These are phyloP conservation scores for Zymoseptoria crescenta DNA, from an alignment of 2,329 filamentous ascomycete species.

Conservation along the genomic window DNA sequence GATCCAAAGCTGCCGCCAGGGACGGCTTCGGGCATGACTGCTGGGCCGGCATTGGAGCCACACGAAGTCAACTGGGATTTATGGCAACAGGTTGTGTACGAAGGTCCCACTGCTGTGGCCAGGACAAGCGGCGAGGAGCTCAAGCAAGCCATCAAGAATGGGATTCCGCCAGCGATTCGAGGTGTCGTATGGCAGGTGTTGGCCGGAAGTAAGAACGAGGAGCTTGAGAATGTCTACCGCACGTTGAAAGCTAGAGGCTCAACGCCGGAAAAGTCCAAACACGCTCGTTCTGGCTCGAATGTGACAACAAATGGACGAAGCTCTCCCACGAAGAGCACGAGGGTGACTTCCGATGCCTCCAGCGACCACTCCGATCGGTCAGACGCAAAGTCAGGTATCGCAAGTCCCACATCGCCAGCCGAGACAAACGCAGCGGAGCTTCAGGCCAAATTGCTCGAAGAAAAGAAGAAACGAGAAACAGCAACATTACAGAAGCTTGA, in stretches of 20 bases:
- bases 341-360: constrained; percentile 68
- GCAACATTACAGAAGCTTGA: constrained; percentile 72
- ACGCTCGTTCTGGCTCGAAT: constrained; percentile 17
- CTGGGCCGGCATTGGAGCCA: constrained; percentile 64
- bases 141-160: constrained; percentile 81
- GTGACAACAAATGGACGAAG: constrained; percentile 45
- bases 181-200: constrained; percentile 99
- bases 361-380: constrained; percentile 76
- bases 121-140: constrained; percentile 83
- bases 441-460: constrained; percentile 57
- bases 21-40: constrained; percentile 72
- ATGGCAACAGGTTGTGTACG: constrained; percentile 93
- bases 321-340: constrained; percentile 50
- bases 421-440: constrained; percentile 41
- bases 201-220: constrained; percentile 88
- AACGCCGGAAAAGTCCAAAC: constrained; percentile 53
- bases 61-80: constrained; percentile 93
- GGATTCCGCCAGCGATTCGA: constrained; percentile 88
- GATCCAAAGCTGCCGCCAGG: constrained; percentile 62
- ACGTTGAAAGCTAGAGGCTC: constrained; percentile 74
- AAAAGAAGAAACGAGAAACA: constrained; percentile 69
- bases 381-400: constrained; percentile 43
- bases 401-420: constrained; percentile 26
- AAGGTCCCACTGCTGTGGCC: constrained; percentile 81
- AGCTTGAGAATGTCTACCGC: constrained; percentile 77